These are phyloP conservation scores for Firmiana major DNA, from an alignment of 345 rosid species.

Conservation along the genomic window DNA sequence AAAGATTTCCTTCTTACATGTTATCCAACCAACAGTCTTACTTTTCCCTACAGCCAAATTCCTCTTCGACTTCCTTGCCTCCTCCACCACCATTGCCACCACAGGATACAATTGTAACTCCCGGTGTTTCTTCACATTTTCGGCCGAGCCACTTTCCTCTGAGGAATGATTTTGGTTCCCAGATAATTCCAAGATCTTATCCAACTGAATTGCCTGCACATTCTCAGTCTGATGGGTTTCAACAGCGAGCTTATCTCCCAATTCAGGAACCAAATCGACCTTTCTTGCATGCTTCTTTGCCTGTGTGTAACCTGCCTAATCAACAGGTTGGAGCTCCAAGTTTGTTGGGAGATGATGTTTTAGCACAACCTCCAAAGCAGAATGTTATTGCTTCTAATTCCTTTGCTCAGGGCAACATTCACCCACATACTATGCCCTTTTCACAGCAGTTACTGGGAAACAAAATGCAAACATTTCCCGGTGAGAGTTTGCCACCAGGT, in stretches of 20 bases:
- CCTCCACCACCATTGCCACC: slow-evolving; percentile 21
- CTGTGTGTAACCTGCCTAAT: slow-evolving; percentile 19
- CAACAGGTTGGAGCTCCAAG: slow-evolving; percentile 22
- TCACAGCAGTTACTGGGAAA: slow-evolving; percentile 26
- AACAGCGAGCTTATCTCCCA: slow-evolving; percentile 25
- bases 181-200: slow-evolving; percentile 25
- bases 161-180: slow-evolving; percentile 30
- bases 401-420: slow-evolving; percentile 20
- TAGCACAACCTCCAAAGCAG: slow-evolving; percentile 16
- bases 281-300: slow-evolving; percentile 16
- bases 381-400: slow-evolving; percentile 17
- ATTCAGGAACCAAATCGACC: slow-evolving; percentile 20
- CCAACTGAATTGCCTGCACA: slow-evolving; percentile 27
- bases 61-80: slow-evolving; percentile 32
- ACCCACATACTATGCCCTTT: slow-evolving; percentile 17
- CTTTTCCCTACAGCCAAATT: slow-evolving; percentile 22
- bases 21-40: slow-evolving; percentile 33
- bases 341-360: slow-evolving; percentile 16
- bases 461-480: slow-evolving; percentile 25
- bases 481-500: slow-evolving; percentile 27
- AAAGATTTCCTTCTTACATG: slow-evolving; percentile 33
- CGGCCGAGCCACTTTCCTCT: slow-evolving; percentile 31
- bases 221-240: slow-evolving; percentile 35
- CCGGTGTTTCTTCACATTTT: slow-evolving; percentile 26
- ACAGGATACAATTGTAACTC: slow-evolving; percentile 10